Percentiles rank a stretch among this genome's conserved stretches.
Conservation (phyloP, 2,329 filamentous ascomycete genomes). For the Aureobasidium vineae region DNA sequence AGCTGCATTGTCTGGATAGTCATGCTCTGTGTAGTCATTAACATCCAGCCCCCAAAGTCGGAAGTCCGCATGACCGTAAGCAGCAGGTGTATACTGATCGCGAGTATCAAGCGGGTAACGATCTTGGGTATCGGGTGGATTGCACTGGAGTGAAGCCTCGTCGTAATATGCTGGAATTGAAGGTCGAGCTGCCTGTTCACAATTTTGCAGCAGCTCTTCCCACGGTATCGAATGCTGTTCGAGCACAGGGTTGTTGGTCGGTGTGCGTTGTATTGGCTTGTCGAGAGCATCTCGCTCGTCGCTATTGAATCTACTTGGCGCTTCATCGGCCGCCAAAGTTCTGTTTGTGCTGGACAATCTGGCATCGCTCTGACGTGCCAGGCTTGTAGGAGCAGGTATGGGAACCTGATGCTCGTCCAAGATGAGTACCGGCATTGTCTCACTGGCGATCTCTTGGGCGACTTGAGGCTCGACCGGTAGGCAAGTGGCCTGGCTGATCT, state of each 20-base stretch:
- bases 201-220: constrained; percentile 3
- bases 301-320: background rate
- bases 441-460: too few species aligned
- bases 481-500: background rate
- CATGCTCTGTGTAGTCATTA: background rate
- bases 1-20: background rate
- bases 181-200: constrained; percentile 5
- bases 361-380: background rate
- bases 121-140: background rate
- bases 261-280: background rate
- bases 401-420: background rate
- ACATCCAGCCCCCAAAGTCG: background rate
- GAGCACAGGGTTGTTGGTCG: background rate
- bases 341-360: background rate
- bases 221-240: background rate
- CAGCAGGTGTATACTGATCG: background rate
- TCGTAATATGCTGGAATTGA: background rate
- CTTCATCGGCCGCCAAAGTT: background rate
- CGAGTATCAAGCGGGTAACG: background rate
- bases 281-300: background rate
- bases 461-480: background rate
- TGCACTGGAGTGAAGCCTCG: background rate
- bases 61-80: background rate
- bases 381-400: background rate
- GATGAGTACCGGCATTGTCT: too few species aligned